Evolutionary conservation across 352 stramenopile genomes (phyloP).

Genomic region (Pythium rishiriense): DNA sequence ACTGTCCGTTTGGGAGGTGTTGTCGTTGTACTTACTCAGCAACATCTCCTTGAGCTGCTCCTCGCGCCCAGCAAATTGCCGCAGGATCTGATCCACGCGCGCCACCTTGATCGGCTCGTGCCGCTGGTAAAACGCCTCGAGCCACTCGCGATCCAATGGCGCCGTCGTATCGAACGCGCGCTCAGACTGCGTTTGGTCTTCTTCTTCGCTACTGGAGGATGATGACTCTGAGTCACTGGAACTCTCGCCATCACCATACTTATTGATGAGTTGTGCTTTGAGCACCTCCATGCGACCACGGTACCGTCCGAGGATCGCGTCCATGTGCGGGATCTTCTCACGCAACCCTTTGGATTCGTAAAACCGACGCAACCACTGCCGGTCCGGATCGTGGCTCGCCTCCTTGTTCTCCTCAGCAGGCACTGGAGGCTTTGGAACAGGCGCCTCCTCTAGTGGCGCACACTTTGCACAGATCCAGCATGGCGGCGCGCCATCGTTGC

Average conservation of each 20-base stretch:
- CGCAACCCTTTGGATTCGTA: slow-evolving; percentile 43
- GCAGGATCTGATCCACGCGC: slow-evolving; percentile 50
- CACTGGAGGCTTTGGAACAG: not conserved
- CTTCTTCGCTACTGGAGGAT: slow-evolving; percentile 23
- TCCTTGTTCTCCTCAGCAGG: slow-evolving; percentile 15
- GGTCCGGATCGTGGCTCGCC: slow-evolving; percentile 27
- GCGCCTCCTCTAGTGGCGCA: slow-evolving; percentile 8
- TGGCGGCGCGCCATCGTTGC: no score
- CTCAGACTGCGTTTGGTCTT: slow-evolving; percentile 5
- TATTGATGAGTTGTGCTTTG: slow-evolving; percentile 46
- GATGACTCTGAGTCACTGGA: slow-evolving; percentile 7
- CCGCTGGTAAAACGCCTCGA: slow-evolving; percentile 54
- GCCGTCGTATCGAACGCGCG: slow-evolving; percentile 24
- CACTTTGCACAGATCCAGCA: slow-evolving; percentile 23
- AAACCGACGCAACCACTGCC: slow-evolving; percentile 48
- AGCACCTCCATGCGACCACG: slow-evolving; percentile 55
- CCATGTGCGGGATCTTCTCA: slow-evolving; percentile 53
- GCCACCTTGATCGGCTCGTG: slow-evolving; percentile 52
- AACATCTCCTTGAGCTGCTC: slow-evolving; percentile 65
- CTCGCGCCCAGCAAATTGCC: slow-evolving; percentile 64
- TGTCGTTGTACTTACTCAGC: slow-evolving; percentile 45
- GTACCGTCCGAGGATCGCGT: slow-evolving; percentile 60
- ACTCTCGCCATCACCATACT: slow-evolving; percentile 38
- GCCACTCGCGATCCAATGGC: slow-evolving; percentile 46
- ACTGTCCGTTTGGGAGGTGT: not conserved